A percentile compares a stretch with the other conserved stretches of the same genome.
These are phyloP conservation scores for Fusarium hainanense DNA, from an alignment of 2,329 filamentous ascomycete species.

Conservation along the genomic window DNA sequence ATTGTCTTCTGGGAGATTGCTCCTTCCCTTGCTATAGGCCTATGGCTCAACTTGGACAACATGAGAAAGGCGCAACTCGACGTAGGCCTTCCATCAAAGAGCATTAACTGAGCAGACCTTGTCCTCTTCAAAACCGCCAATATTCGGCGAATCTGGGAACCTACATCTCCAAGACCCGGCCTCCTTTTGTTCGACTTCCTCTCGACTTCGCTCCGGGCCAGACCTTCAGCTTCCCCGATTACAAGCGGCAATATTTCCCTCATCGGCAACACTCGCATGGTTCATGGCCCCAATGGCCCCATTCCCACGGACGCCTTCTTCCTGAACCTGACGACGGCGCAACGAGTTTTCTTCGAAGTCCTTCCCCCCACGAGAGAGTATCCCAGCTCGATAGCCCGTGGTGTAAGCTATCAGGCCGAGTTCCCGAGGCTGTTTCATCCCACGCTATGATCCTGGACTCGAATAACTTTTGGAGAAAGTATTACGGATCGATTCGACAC, in stretches of 20 bases:
- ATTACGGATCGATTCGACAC: slow-evolving; percentile 1
- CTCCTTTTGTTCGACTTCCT: slow-evolving; percentile 12
- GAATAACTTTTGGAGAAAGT: not conserved
- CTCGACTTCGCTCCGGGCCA: not conserved
- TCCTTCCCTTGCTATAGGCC: not conserved
- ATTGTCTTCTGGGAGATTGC: not conserved
- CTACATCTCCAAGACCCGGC: not conserved
- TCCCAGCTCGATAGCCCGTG: slow-evolving; percentile 17
- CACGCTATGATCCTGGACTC: slow-evolving; percentile 18
- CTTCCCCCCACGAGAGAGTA: slow-evolving; percentile 26
- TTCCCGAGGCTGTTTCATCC: slow-evolving; percentile 17
- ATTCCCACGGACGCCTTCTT: slow-evolving; percentile 24
- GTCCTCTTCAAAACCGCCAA: not conserved
- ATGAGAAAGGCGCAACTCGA: not conserved
- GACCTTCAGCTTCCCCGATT: not conserved
- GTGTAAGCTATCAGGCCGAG: slow-evolving; percentile 18
- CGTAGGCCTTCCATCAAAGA: not conserved
- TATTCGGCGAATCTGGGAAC: not conserved
- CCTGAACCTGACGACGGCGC: slow-evolving; percentile 24
- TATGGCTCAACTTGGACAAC: not conserved
- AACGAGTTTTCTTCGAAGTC: slow-evolving; percentile 13
- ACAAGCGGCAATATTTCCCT: slow-evolving; percentile 30
- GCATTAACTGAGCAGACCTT: not conserved
- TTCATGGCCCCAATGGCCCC: slow-evolving; percentile 28
- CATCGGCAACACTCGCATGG: slow-evolving; percentile 20